Percentiles rank a stretch among this genome's conserved stretches.
These are phyloP conservation scores for Phaffomyces antillensis DNA, from an alignment of 805 yeast genomes.

Conservation along the genomic window DNA sequence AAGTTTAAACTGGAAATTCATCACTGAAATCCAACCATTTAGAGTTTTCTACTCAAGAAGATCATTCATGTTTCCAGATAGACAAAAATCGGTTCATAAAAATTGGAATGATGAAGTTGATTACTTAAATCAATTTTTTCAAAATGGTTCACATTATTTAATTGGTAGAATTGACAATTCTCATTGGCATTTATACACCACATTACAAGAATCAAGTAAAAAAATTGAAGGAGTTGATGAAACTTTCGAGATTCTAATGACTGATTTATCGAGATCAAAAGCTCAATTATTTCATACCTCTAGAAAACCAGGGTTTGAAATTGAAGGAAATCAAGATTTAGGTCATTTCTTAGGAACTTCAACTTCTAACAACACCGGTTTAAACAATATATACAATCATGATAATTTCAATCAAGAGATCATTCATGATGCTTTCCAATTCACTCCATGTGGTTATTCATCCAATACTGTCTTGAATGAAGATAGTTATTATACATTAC, in stretches of 20 bases:
- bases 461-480: conserved; percentile 70
- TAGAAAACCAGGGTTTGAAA: conserved; percentile 34
- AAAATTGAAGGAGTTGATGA: conserved; percentile 39
- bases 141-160: conserved; percentile 55
- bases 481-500: conserved; percentile 72
- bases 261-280: conserved; percentile 55
- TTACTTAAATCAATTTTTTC: conserved; percentile 59
- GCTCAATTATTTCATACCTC: conserved; percentile 54
- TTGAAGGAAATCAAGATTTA: conserved; percentile 49
- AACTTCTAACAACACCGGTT: conserved; percentile 55
- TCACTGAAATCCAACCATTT: conserved; percentile 35
- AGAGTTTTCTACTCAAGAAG: conserved; percentile 86
- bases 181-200: conserved; percentile 86
- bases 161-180: conserved; percentile 78
- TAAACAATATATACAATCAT: conserved; percentile 52
- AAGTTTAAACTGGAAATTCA: conserved; percentile 36
- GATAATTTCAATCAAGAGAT: conserved; percentile 20
- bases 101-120: conserved; percentile 79
- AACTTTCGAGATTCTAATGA: conserved; percentile 88
- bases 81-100: conserved; percentile 72
- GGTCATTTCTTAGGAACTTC: conserved; percentile 78
- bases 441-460: conserved; percentile 92
- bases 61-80: conserved; percentile 86
- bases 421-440: conserved; percentile 79
- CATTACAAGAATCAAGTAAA: conserved; percentile 30